Percentiles rank a stretch among this genome's conserved stretches.
phyloP scores from a whole-genome alignment of 2,329 filamentous ascomycete genomes.

The Colletotrichum zoysiae region DNA sequence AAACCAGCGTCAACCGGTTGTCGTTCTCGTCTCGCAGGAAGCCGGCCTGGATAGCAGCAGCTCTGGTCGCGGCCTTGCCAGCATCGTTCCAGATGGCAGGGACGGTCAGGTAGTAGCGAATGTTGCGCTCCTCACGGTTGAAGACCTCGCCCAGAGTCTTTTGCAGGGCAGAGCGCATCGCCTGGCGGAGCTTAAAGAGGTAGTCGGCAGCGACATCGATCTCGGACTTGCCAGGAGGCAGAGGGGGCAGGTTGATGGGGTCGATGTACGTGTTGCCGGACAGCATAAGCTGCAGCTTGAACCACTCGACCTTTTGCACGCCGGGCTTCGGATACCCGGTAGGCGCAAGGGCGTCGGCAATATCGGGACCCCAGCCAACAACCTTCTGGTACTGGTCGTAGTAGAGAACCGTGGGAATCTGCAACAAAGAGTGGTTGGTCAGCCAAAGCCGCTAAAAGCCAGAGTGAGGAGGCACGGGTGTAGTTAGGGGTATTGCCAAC shows the following conservation, averaged over 20 bases:
- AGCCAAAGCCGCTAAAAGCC: constrained; percentile 1
- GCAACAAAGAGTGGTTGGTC: constrained; percentile 31
- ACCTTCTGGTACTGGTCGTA: constrained; percentile 99
- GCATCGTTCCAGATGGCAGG: constrained; percentile 99
- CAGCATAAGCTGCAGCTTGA: constrained; percentile 98
- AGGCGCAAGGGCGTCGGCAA: constrained; percentile 94
- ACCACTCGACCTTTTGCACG: constrained; percentile 99
- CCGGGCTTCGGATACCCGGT: constrained; percentile 98
- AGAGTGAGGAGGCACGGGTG: no score
- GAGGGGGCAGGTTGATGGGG: constrained; percentile 96
- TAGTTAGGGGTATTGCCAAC: constrained; percentile 61
- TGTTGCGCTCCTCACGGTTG: constrained; percentile 97
- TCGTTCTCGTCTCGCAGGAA: constrained; percentile 98
- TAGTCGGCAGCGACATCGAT: constrained; percentile 99
- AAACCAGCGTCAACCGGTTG: constrained; percentile 93
- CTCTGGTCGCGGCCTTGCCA: constrained; percentile 95
- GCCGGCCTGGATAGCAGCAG: constrained; percentile 95
- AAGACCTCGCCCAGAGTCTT: constrained; percentile 98
- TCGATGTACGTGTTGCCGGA: constrained; percentile 99
- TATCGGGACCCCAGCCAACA: constrained; percentile 99
- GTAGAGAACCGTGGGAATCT: constrained; percentile 99
- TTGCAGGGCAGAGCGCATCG: constrained; percentile 94
- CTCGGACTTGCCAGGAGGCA: constrained; percentile 97
- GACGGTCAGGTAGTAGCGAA: constrained; percentile 97
- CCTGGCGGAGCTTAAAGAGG: constrained; percentile 96